These are phyloP conservation scores for Thinopyrum elongatum DNA, from an alignment of 176 grass and related monocot species.

Conservation along the genomic window DNA sequence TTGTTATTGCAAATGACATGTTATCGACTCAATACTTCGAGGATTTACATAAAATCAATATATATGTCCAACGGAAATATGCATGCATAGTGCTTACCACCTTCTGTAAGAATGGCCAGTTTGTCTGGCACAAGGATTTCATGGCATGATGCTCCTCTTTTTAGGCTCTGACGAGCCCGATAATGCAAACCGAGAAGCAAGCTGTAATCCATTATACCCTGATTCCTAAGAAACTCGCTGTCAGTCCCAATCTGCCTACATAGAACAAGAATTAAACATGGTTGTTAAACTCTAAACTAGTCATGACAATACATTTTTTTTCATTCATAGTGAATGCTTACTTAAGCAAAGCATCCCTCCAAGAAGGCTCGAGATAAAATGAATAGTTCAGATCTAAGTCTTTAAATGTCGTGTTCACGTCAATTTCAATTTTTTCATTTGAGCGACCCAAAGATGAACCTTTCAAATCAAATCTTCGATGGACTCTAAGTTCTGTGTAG, in stretches of 20 bases:
- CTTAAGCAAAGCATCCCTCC: slow-evolving; percentile 82
- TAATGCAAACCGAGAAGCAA: slow-evolving; percentile 92
- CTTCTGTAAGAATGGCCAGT: slow-evolving; percentile 67
- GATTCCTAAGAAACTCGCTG: slow-evolving; percentile 67
- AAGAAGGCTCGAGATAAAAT: slow-evolving; percentile 96
- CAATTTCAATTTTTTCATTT: slow-evolving; percentile 87
- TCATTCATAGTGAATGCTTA: slow-evolving; percentile 19
- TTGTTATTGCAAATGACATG: too few species aligned
- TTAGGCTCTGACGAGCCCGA: slow-evolving; percentile 71
- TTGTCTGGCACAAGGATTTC: slow-evolving; percentile 46
- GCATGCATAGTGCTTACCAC: slow-evolving; percentile 34
- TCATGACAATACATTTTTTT: neutral
- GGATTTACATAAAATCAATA: too few species aligned
- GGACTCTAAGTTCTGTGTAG: slow-evolving; percentile 93
- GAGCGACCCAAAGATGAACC: slow-evolving; percentile 89
- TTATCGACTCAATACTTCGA: too few species aligned
- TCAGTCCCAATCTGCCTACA: slow-evolving; percentile 85
- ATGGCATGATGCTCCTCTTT: slow-evolving; percentile 29
- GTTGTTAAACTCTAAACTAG: neutral
- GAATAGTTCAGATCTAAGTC: slow-evolving; percentile 90
- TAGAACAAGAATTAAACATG: neutral
- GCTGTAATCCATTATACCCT: slow-evolving; percentile 98
- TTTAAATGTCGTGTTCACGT: slow-evolving; percentile 90
- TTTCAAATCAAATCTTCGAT: slow-evolving; percentile 90
- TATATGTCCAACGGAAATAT: too few species aligned